A percentile compares a stretch with the other conserved stretches of the same genome.
Conservation (phyloP, 208 protist genomes). For the Endotrypanum monterogeii region DNA sequence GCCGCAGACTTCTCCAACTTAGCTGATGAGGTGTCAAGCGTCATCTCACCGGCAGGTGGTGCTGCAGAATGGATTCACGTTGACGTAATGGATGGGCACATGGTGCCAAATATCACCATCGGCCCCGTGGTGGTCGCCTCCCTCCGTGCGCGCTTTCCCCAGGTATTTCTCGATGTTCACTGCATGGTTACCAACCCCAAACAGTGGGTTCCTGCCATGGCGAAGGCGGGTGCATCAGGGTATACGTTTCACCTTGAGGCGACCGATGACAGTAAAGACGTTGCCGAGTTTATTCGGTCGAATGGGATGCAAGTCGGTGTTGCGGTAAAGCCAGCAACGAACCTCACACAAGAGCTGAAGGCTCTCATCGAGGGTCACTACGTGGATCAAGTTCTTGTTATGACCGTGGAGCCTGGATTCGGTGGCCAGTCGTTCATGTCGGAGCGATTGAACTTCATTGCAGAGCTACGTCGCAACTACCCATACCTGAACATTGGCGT, state of each 20-base stretch:
- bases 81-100: constrained; percentile 98
- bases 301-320: constrained; percentile 94
- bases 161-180: constrained; percentile 96
- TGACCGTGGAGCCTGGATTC: constrained; percentile 99
- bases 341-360: constrained; percentile 41
- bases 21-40: constrained; percentile 75
- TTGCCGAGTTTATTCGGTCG: constrained; percentile 71
- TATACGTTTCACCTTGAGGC: constrained; percentile 97
- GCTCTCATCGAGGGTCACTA: constrained; percentile 78
- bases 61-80: constrained; percentile 95
- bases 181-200: constrained; percentile 96
- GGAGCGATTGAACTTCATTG: constrained; percentile 97
- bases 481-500: constrained; percentile 97
- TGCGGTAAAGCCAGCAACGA: constrained; percentile 96
- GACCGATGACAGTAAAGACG: constrained; percentile 43
- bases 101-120: constrained; percentile 98
- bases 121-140: constrained; percentile 94
- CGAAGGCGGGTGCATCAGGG: constrained; percentile 87
- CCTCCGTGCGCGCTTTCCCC: constrained; percentile 79
- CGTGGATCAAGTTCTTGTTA: constrained; percentile 98
- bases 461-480: constrained; percentile 73
- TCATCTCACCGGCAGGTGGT: constrained; percentile 65
- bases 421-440: constrained; percentile 99
- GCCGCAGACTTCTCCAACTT: constrained; percentile 88
- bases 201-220: constrained; percentile 88